Evolutionary conservation across 2,329 filamentous ascomycete genomes (phyloP), one percentile per base, ranked within the genome.

Genomic region (Exophiala sideris): DNA sequence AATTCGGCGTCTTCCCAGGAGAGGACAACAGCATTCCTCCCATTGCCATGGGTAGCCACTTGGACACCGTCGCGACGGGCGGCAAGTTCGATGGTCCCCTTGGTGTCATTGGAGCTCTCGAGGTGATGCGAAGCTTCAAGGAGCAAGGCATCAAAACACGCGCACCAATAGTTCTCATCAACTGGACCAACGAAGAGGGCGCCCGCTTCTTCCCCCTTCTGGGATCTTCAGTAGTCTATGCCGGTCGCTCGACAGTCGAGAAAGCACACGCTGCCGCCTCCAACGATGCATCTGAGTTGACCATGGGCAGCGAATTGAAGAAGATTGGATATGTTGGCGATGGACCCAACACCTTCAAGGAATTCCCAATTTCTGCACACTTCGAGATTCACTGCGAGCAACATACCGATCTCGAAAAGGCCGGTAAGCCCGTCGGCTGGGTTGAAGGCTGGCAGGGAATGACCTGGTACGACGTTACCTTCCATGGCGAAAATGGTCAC

Each of bases 61-160:
- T 64, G 9, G 59, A 62, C 46, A 66, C 65, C 9, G 59, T 64
- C 12, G 59, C 63, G n/a, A 63, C 61, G 14, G 65, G 65, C 39
- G 63, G 65, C 32, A 57, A 51, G 45, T 65, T 60, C 39, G 64
- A 66, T 42, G 62, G 63, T 7, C 61, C 61, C 21, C 56, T 65
- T 10, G 64, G 64, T 35, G 57, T 66, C 7, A 44, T 61, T 7
- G 53, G 59, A 6, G 65, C 62, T 8, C 64, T 72, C 14, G 69
- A 72, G 58, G 66, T 71, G 33, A 64, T 73, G 18, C 63, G 67
- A n/a, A 68, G 64, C 1, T 57, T 74, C 12, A 64, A 69, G 42
- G 69, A 72, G 32, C 68, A 66, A 45, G 56, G 49, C n/a, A 61
- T 66, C 38, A 59, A 61, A 50, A 61, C 61, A 1, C 54, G 52